phyloP scores from a whole-genome alignment of 1,284 basidiomycete species.

The Tilletia indica region DNA sequence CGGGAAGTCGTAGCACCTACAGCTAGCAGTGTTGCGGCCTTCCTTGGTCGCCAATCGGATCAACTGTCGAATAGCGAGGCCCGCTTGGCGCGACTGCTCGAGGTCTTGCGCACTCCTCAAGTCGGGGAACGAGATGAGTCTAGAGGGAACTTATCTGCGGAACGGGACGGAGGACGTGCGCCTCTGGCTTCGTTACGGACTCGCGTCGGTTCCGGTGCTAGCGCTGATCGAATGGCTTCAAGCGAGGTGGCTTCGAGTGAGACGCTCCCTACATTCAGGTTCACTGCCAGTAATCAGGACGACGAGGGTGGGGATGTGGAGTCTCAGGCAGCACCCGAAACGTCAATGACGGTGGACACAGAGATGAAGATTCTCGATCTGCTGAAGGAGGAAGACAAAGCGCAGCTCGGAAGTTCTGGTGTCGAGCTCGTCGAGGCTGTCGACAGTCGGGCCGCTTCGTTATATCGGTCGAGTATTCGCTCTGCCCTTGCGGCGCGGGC shows the following conservation, averaged over 20 bases:
- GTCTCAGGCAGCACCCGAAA: background rate
- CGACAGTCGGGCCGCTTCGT: background rate
- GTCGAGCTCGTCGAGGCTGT: background rate
- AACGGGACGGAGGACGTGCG: background rate
- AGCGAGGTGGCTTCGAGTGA: no score
- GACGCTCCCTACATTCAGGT: no score
- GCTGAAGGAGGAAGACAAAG: background rate
- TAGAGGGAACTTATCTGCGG: background rate
- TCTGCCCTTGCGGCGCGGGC: background rate
- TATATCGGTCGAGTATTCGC: background rate
- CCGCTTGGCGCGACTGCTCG: background rate
- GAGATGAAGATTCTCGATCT: background rate
- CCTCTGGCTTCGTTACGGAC: background rate
- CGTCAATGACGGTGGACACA: background rate
- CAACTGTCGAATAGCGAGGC: background rate
- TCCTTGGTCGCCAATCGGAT: background rate
- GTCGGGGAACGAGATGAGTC: background rate
- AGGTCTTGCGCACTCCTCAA: background rate
- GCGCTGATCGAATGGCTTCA: no score
- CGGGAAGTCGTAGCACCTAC: background rate
- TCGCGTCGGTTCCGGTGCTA: background rate
- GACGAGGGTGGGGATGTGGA: no score
- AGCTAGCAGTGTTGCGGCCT: background rate
- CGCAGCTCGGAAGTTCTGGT: background rate
- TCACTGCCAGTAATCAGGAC: no score